Evolutionary conservation across 352 stramenopile genomes (phyloP).

Genomic region (Salisapilia sapeloensis): DNA sequence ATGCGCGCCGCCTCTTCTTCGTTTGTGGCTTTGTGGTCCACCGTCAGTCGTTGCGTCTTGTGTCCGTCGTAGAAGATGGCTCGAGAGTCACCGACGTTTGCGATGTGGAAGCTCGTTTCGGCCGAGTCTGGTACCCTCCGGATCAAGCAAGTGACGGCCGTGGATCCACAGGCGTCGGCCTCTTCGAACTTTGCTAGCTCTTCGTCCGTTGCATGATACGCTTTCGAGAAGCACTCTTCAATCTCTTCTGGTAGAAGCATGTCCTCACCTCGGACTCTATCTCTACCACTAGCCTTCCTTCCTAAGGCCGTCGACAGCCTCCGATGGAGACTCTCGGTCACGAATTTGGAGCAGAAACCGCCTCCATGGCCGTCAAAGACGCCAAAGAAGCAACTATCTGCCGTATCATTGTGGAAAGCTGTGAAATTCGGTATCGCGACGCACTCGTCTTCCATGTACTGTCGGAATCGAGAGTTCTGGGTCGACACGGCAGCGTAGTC

Average conservation of each 20-base stretch:
- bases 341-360: slow-evolving; percentile 67
- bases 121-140: slow-evolving; percentile 29
- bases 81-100: slow-evolving; percentile 65
- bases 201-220: slow-evolving; percentile 40
- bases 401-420: slow-evolving; percentile 33
- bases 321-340: slow-evolving; percentile 45
- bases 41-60: slow-evolving; percentile 29
- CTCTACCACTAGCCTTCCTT: slow-evolving; percentile 16
- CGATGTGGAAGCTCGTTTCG: slow-evolving; percentile 49
- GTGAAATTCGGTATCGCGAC: slow-evolving; percentile 51
- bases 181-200: slow-evolving; percentile 53
- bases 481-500: slow-evolving; percentile 61
- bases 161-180: slow-evolving; percentile 44
- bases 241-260: slow-evolving; percentile 41
- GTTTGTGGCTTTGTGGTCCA: slow-evolving; percentile 71
- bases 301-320: slow-evolving; percentile 26
- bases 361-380: slow-evolving; percentile 74
- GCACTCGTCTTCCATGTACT: slow-evolving; percentile 76
- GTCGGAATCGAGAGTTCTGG: slow-evolving; percentile 64
- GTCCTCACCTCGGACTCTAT: slow-evolving; percentile 15
- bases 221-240: slow-evolving; percentile 32
- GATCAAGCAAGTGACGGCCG: slow-evolving; percentile 58
- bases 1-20: slow-evolving; percentile 60
- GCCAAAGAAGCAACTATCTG: slow-evolving; percentile 62
- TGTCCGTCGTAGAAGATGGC: slow-evolving; percentile 39